Base-by-base conservation (phyloP, 2,329 filamentous ascomycete species). In the Beauveria brongniartii region DNA sequence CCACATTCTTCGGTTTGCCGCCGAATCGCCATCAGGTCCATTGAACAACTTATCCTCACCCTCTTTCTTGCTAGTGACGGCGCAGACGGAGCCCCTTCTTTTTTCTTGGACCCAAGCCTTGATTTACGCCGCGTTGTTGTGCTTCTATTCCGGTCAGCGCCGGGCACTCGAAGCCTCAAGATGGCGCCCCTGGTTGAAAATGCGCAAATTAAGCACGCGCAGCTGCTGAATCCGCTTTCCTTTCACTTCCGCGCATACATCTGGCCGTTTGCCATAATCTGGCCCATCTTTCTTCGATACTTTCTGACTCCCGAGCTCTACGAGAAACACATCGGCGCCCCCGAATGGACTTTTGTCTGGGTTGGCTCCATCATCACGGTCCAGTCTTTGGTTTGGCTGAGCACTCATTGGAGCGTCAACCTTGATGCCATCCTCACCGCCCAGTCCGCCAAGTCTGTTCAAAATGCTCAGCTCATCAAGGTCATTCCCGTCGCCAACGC, bases 311-410 rank as follows among this genome's bases (percentile, higher is more conserved):
- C 86, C 64, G 88, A 91, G 59, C 86, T 90, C 66, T 99, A 99
- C 75, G 89, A 96, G 66, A 88, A 87, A 71, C 87, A 97, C 78
- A 95, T 99, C 65, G 85, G 89, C 69, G 92, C 89, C n/a, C 87
- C 89, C 68, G 94, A 99, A 80, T 99, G 94, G 93, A 97, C 95
- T 1, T 96, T 96, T 72, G 91, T 99, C 64, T 99, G 91, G 87
- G 84, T 89, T 66, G 93, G 90, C 69, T 82, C 86, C 67, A 97
- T 99, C 71, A 81, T 95, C 73, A 96, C 92, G 12, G 70, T 89
- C 61, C 95, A 99, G 78, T 87, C 90, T 65, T 82, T 99, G 65
- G 78, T 92, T 67, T 99, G 94, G 93, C 82, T 99, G 64, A 93
- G 90, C 78, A 99, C 94, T 52, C 91, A 97, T 78, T 99, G 94